Evolutionary conservation across 352 stramenopile species (phyloP).

Genomic region (Phytophthora cajani): DNA sequence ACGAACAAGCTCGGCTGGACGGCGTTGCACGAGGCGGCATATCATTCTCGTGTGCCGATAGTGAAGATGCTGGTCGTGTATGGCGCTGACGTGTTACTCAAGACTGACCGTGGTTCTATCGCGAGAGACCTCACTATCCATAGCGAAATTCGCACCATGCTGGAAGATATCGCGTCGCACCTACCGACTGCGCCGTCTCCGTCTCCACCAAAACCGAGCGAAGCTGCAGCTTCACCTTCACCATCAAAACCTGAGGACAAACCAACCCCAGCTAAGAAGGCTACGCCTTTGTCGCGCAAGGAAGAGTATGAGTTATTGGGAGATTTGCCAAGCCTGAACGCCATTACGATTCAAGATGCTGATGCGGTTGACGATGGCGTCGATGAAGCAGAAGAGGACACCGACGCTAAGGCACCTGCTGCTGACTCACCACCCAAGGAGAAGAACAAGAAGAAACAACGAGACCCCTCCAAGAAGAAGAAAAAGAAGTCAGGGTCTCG

Average conservation of each 20-base stretch:
- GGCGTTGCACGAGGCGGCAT: slow-evolving; percentile 81
- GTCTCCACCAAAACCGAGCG: slow-evolving; percentile 19
- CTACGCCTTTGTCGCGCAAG: slow-evolving; percentile 64
- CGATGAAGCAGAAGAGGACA: slow-evolving; percentile 36
- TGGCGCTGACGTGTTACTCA: slow-evolving; percentile 68
- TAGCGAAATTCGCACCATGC: slow-evolving; percentile 78
- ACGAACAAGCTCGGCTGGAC: slow-evolving; percentile 79
- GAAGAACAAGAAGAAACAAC: slow-evolving; percentile 33
- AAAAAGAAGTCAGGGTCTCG: slow-evolving; percentile 37
- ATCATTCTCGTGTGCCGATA: slow-evolving; percentile 77
- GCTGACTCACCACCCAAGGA: slow-evolving; percentile 24
- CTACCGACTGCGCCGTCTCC: slow-evolving; percentile 25
- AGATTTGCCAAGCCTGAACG: slow-evolving; percentile 70
- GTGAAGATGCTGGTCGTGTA: slow-evolving; percentile 84
- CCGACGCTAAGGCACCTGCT: slow-evolving; percentile 34
- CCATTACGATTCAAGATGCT: slow-evolving; percentile 70
- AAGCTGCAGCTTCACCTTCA: slow-evolving; percentile 15
- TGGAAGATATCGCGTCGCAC: slow-evolving; percentile 72
- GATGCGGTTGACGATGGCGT: slow-evolving; percentile 35
- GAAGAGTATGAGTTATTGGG: slow-evolving; percentile 84
- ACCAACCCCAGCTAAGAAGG: slow-evolving; percentile 40
- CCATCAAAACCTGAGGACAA: slow-evolving; percentile 46
- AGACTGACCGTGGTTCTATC: slow-evolving; percentile 73
- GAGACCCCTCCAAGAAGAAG: slow-evolving; percentile 43
- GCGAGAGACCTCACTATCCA: slow-evolving; percentile 81